These are phyloP conservation scores for Saitozyma sp. DNA, from an alignment of 768 basidiomycete genomes.

Conservation along the genomic window DNA sequence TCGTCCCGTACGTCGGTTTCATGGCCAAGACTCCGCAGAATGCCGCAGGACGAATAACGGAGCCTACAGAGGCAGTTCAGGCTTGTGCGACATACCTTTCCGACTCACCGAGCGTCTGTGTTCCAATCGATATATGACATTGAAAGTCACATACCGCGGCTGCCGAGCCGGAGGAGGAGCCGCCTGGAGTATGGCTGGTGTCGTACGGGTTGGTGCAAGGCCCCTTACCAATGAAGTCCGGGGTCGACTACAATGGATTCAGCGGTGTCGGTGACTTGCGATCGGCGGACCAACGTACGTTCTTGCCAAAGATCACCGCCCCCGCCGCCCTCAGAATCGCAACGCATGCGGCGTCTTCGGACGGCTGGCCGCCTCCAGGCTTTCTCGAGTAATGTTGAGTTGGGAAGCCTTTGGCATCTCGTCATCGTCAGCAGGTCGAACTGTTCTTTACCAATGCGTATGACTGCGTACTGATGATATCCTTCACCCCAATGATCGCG, in stretches of 20 bases:
- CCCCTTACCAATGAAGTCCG: not conserved
- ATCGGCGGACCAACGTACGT: conserved; percentile 17
- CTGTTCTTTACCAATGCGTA: not conserved
- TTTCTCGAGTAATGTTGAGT: conserved; percentile 32
- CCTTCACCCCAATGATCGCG: conserved; percentile 21
- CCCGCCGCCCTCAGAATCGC: conserved; percentile 28
- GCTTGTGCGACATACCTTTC: too few relatives aligned
- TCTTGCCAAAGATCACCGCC: conserved; percentile 34
- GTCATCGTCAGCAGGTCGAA: not conserved
- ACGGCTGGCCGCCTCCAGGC: conserved; percentile 27
- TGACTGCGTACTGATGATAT: conserved; percentile 15
- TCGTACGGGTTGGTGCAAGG: conserved; percentile 33
- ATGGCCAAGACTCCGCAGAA: conserved; percentile 45
- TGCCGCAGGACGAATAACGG: conserved; percentile 40
- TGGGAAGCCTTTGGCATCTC: conserved; percentile 31
- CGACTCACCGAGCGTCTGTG: conserved; percentile 17
- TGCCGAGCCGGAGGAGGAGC: conserved; percentile 43
- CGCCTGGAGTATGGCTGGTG: conserved; percentile 34
- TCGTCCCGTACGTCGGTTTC: conserved; percentile 43
- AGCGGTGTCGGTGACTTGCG: too few relatives aligned
- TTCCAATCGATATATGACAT: conserved; percentile 35
- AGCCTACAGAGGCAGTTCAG: too few relatives aligned
- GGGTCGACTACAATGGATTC: not conserved
- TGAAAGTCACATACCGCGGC: conserved; percentile 46
- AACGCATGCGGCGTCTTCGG: conserved; percentile 30